Percentiles rank a stretch among this genome's conserved stretches.
Evolutionary conservation across 495 filamentous ascomycete genomes (phyloP).

Genomic region (Viridothelium virens): DNA sequence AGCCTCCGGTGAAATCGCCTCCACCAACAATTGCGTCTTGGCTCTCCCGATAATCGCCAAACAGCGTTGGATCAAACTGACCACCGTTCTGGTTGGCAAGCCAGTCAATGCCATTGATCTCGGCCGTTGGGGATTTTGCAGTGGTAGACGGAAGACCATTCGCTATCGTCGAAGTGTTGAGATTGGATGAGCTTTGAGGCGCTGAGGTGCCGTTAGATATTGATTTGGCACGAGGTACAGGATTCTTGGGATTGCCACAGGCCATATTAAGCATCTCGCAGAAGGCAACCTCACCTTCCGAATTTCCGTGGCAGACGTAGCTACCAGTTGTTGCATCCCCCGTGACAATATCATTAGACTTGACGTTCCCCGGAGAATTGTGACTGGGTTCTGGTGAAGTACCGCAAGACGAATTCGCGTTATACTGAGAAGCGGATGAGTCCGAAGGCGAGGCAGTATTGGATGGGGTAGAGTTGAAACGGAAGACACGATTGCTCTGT

Average conservation of each 20-base stretch:
- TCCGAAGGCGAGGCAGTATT: slow-evolving; percentile 50
- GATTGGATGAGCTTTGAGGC: slow-evolving; percentile 15
- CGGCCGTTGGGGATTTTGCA: slow-evolving; percentile 28
- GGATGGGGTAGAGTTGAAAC: slow-evolving; percentile 37
- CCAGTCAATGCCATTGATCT: slow-evolving; percentile 56
- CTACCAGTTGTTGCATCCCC: slow-evolving; percentile 1
- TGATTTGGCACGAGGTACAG: slow-evolving; percentile 45
- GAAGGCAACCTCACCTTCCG: slow-evolving; percentile 54
- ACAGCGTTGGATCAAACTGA: slow-evolving; percentile 85
- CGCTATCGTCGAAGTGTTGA: slow-evolving; percentile 7
- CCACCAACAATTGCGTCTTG: slow-evolving; percentile 62
- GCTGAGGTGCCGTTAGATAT: slow-evolving; percentile 30
- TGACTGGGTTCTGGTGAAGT: slow-evolving; percentile 64
- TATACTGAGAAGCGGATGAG: slow-evolving; percentile 50
- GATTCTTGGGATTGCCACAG: slow-evolving; percentile 63
- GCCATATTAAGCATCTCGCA: slow-evolving; percentile 65
- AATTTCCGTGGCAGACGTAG: slow-evolving; percentile 26
- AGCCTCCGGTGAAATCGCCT: slow-evolving; percentile 59
- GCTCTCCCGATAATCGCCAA: slow-evolving; percentile 87
- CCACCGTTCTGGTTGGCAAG: slow-evolving; percentile 77
- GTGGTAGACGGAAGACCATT: slow-evolving; percentile 19
- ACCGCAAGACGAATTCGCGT: slow-evolving; percentile 75
- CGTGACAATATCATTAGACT: slow-evolving; percentile 1
- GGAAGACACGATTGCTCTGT: slow-evolving; percentile 29
- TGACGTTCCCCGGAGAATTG: slow-evolving; percentile 42